Percentiles rank a stretch among this genome's conserved stretches.
phyloP scores from a whole-genome alignment of 352 stramenopile species.

The Thalassiosira hispida region DNA sequence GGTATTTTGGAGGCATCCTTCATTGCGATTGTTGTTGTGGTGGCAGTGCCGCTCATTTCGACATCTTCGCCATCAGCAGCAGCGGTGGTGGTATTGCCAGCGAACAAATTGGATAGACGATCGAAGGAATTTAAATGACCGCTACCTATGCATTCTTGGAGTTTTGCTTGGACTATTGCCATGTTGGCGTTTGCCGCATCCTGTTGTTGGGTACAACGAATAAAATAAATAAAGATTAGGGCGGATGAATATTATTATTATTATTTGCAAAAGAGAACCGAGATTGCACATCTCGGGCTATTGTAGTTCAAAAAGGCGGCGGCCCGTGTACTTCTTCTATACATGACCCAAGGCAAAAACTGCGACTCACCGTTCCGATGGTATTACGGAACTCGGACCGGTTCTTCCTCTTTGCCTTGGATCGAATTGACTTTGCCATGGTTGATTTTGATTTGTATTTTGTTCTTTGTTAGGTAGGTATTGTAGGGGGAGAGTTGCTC shows the following conservation, averaged over 20 bases:
- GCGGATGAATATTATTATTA: too few relatives aligned
- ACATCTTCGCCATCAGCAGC: conserved; percentile 15
- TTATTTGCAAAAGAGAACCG: too few relatives aligned
- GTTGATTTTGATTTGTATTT: neutral
- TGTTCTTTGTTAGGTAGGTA: too few relatives aligned
- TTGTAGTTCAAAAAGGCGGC: too few relatives aligned
- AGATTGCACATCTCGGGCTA: too few relatives aligned
- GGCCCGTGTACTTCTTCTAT: too few relatives aligned
- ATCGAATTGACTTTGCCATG: conserved; percentile 64
- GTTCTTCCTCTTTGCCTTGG: conserved; percentile 58
- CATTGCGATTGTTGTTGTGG: neutral
- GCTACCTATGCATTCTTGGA: conserved; percentile 53
- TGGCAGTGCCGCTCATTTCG: conserved; percentile 21
- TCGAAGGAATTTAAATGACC: conserved; percentile 63
- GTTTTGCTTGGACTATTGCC: conserved; percentile 50
- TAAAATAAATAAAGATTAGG: conserved; percentile 6
- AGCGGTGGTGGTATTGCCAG: conserved; percentile 12
- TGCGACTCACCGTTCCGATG: conserved; percentile 51
- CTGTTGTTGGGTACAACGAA: conserved; percentile 3
- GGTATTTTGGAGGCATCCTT: conserved; percentile 58
- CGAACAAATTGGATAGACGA: conserved; percentile 54
- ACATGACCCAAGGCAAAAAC: too few relatives aligned
- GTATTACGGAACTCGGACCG: conserved; percentile 61
- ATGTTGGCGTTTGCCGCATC: conserved; percentile 53
- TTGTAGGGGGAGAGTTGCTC: too few relatives aligned